These are phyloP conservation scores for Jatropha multifida DNA, from an alignment of 441 rosid genomes.

Conservation along the genomic window DNA sequence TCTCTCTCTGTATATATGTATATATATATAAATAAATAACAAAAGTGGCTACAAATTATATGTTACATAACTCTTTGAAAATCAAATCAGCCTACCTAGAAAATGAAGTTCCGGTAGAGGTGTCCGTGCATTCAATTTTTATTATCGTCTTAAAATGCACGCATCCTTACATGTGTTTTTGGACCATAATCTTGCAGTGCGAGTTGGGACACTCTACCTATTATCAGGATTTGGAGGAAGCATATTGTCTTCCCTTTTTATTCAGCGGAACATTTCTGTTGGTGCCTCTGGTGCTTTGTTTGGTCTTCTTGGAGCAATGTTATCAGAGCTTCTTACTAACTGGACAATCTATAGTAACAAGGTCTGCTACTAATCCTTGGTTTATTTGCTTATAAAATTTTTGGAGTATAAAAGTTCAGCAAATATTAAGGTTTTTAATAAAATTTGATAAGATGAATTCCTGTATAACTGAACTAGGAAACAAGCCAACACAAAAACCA, in stretches of 20 bases:
- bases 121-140: background rate
- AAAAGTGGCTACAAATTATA: background rate
- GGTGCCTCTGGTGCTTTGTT: slow-evolving; percentile 97
- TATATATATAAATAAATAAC: background rate
- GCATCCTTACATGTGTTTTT: slow-evolving; percentile 14
- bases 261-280: slow-evolving; percentile 61
- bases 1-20: background rate
- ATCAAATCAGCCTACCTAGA: background rate
- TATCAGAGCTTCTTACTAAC: slow-evolving; percentile 86
- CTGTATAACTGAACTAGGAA: background rate
- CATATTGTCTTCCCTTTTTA: slow-evolving; percentile 67
- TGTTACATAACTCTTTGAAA: background rate
- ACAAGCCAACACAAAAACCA: background rate
- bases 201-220: slow-evolving; percentile 71
- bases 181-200: slow-evolving; percentile 41
- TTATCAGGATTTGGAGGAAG: slow-evolving; percentile 85
- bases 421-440: background rate
- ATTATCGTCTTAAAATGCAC: background rate
- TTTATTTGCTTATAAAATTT: background rate
- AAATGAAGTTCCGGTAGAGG: background rate
- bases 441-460: background rate
- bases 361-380: slow-evolving; percentile 37
- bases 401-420: background rate
- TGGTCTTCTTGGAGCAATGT: slow-evolving; percentile 95
- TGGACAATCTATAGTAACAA: slow-evolving; percentile 88